Conservation (phyloP, 306 rosid genomes). For the Myrica gale region DNA sequence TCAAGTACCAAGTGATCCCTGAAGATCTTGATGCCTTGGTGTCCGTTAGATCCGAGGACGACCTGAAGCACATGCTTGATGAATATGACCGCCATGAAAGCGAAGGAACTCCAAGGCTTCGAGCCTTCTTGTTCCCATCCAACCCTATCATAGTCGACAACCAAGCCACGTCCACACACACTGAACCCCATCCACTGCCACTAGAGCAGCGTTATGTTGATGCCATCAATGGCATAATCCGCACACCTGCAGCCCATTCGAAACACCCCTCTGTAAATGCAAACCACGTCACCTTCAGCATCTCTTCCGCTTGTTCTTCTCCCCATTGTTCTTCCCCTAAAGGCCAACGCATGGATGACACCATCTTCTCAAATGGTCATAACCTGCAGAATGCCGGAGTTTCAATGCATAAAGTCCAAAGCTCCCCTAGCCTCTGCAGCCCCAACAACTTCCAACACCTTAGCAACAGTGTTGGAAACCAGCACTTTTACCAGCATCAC, state of each 20-base stretch:
- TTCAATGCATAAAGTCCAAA: constrained; percentile 51
- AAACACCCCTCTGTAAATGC: constrained; percentile 14
- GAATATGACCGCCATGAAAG: constrained; percentile 56
- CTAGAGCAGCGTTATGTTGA: constrained; percentile 73
- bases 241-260: constrained; percentile 16
- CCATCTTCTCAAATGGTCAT: constrained; percentile 8
- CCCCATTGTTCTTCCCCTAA: constrained; percentile 74
- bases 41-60: constrained; percentile 59
- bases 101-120: constrained; percentile 45
- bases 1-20: constrained; percentile 66
- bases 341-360: constrained; percentile 23
- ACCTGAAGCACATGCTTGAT: constrained; percentile 70
- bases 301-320: constrained; percentile 57
- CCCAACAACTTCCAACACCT: constrained; percentile 30
- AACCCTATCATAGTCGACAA: constrained; percentile 38
- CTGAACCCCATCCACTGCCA: constrained; percentile 23
- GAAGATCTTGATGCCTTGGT: constrained; percentile 73
- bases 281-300: constrained; percentile 10
- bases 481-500: constrained; percentile 10
- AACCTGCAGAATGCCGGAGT: background rate
- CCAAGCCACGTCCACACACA: constrained; percentile 31
- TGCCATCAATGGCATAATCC: constrained; percentile 62
- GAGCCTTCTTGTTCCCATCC: constrained; percentile 60
- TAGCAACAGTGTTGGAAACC: constrained; percentile 2
- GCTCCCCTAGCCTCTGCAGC: constrained; percentile 60